Percentiles rank a stretch among this genome's conserved stretches.
Conservation (phyloP, 148 eudicot species). For the Polygonum aviculare region DNA sequence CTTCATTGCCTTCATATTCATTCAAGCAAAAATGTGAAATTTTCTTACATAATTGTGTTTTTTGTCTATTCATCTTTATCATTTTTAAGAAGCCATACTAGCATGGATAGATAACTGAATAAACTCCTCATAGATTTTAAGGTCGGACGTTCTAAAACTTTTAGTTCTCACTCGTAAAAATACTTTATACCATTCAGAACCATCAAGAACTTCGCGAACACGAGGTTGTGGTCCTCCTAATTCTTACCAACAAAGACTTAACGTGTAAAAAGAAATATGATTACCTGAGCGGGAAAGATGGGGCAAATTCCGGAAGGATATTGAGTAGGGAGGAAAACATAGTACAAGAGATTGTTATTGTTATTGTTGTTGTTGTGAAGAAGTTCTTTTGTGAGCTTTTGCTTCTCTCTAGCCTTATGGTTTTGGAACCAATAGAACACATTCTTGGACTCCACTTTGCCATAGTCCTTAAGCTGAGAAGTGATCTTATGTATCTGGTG, state of each 20-base stretch:
- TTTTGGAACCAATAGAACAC: slow-evolving; percentile 30
- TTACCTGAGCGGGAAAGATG: slow-evolving; percentile 6
- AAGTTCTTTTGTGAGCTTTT: slow-evolving; percentile 11
- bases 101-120: no score
- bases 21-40: neutral
- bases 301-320: neutral
- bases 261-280: no score
- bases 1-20: neutral
- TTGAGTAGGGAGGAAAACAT: neutral
- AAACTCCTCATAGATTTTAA: no score
- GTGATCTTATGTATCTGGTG: slow-evolving; percentile 37
- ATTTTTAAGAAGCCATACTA: no score
- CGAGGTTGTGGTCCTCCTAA: no score
- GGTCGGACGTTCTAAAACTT: no score
- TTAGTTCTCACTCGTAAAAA: no score
- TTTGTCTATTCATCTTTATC: no score
- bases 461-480: slow-evolving; percentile 17
- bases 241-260: no score
- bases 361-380: neutral
- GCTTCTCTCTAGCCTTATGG: slow-evolving; percentile 27
- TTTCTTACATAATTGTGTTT: no score
- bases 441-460: slow-evolving; percentile 26
- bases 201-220: no score
- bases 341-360: neutral
- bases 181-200: no score